Percentiles rank a stretch among this genome's conserved stretches.
phyloP scores from a whole-genome alignment of 257 asterid genomes.

The Paulownia fortunei region DNA sequence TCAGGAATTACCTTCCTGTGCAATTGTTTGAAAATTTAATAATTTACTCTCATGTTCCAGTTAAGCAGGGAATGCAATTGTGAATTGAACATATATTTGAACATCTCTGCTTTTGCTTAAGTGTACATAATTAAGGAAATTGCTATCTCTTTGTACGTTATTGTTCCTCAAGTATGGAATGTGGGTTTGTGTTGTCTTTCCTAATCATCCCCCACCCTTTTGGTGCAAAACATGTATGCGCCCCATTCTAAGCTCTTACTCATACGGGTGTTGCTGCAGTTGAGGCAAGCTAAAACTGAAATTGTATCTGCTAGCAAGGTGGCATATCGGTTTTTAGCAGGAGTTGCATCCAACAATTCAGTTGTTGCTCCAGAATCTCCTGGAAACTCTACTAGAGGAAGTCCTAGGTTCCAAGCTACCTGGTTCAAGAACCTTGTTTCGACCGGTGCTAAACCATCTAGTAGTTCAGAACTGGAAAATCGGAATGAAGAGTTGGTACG shows the following conservation, averaged over 20 bases:
- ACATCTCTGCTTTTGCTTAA: background rate
- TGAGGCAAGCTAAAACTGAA: conserved; percentile 95
- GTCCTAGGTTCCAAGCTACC: conserved; percentile 68
- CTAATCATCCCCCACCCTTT: background rate
- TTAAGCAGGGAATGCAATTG: background rate
- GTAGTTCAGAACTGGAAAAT: conserved; percentile 59
- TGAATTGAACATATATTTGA: background rate
- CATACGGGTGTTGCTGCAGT: conserved; percentile 54
- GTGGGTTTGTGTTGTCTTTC: background rate
- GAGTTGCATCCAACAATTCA: conserved; percentile 76
- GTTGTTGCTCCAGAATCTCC: conserved; percentile 55
- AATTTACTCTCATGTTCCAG: background rate
- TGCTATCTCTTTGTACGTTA: background rate
- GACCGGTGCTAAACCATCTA: conserved; percentile 69
- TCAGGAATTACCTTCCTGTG: background rate
- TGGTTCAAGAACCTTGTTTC: conserved; percentile 84
- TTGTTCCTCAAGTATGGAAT: background rate
- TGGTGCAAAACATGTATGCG: background rate
- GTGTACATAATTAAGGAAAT: background rate
- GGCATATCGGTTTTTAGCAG: conserved; percentile 79
- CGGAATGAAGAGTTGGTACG: conserved; percentile 43
- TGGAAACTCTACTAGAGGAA: conserved; percentile 62
- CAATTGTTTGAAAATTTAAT: background rate
- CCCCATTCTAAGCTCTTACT: background rate
- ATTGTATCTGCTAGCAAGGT: conserved; percentile 88